phyloP scores from a whole-genome alignment of 208 protist genomes.

The Spongospora subterranea region DNA sequence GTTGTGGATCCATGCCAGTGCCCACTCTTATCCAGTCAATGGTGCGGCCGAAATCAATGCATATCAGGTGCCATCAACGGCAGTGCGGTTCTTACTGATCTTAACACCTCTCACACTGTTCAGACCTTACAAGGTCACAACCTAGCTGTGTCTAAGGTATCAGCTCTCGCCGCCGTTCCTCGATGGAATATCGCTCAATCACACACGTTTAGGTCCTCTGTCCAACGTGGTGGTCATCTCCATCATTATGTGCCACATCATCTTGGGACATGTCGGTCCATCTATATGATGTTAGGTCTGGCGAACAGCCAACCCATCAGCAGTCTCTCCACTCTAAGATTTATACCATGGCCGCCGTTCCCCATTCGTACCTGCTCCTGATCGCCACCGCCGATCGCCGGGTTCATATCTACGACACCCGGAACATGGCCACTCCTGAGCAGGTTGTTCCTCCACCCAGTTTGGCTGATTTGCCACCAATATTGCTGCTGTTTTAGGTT shows the following conservation, averaged over 20 bases:
- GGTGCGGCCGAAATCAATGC: not conserved
- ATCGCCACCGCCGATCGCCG: conserved; percentile 42
- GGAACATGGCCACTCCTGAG: conserved; percentile 64
- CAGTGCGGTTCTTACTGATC: not conserved
- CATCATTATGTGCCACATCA: not conserved
- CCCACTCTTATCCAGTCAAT: not conserved
- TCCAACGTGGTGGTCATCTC: not conserved
- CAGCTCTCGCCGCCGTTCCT: not conserved
- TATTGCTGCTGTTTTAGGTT: conserved; percentile 52
- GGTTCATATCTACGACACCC: conserved; percentile 70
- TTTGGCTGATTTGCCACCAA: not conserved
- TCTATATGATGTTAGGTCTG: not conserved
- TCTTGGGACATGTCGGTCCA: not conserved
- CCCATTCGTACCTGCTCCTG: not conserved
- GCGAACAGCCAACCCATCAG: not conserved
- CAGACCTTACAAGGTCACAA: not conserved
- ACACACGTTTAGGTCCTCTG: not conserved
- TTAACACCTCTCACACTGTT: not conserved
- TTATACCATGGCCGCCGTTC: not conserved
- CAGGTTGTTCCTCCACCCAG: not conserved
- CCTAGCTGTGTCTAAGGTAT: not conserved
- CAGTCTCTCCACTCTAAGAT: not conserved
- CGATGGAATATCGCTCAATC: not conserved
- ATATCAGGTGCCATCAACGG: not conserved
- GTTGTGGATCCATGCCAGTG: not conserved